Conservation (phyloP, 495 filamentous ascomycete species). For the Lophium mytilinum region DNA sequence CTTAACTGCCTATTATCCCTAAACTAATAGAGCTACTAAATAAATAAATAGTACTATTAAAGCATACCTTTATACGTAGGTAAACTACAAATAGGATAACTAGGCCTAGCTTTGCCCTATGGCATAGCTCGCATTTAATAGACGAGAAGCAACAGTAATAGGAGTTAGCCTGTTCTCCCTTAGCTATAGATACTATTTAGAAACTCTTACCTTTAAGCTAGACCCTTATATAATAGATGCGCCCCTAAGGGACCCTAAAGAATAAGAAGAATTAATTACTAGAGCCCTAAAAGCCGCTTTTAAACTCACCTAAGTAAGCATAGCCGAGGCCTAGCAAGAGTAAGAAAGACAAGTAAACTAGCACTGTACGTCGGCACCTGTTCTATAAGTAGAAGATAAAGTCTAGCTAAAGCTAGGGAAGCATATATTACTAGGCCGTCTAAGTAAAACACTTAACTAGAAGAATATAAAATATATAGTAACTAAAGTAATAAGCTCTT, state of each 20-base stretch:
- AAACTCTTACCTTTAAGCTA: too few relatives aligned
- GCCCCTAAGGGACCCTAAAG: background rate
- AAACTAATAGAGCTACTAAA: slow-evolving; percentile 14
- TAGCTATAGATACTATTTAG: background rate
- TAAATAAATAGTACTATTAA: slow-evolving; percentile 8
- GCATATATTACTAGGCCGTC: background rate
- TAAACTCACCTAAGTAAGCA: background rate
- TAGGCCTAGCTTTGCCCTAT: slow-evolving; percentile 3
- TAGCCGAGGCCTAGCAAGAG: background rate
- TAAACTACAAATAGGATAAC: slow-evolving; percentile 4
- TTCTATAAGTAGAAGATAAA: background rate
- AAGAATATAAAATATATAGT: background rate
- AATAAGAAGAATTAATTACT: background rate
- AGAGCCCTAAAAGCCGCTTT: background rate
- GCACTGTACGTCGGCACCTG: background rate
- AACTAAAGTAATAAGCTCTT: background rate
- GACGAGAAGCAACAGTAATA: background rate
- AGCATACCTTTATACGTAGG: slow-evolving; percentile 5
- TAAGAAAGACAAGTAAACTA: background rate
- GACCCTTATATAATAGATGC: background rate
- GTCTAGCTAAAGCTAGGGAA: background rate
- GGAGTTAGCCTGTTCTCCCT: background rate
- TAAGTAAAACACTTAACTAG: background rate
- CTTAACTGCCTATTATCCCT: slow-evolving; percentile 8
- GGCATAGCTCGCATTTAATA: slow-evolving; percentile 3